Base-by-base conservation (phyloP, 352 stramenopile species). In the Phytophthora pini region DNA sequence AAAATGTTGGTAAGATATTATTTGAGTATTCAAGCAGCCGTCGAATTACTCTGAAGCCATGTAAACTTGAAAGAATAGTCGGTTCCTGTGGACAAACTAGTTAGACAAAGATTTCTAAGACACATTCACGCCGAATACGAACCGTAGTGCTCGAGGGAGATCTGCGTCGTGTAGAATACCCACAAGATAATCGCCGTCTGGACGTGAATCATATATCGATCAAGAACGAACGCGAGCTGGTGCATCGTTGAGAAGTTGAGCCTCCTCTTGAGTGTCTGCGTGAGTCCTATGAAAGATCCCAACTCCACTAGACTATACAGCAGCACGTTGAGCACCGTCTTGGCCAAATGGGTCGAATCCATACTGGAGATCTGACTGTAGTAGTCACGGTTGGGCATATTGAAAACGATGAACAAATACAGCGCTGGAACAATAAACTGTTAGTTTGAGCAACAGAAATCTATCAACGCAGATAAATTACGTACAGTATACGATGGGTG, bases 331-430 rank as follows among this genome's bases (percentile, higher is more conserved):
- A 65, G 5, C 0, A 65, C 47, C 4, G 47, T 65, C 1, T 65
- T 65, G 15, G 38, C 13, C 29, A 65, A 46, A 31, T 59, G 49
- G 0, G 24, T 12, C 8, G 61, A 34, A n/a, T 54, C 31, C 57
- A 76, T 55, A 0, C 26, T 34, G 0, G 36, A 54, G 15, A 76
- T 61, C n/a, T 79, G 66, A 1, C 60, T 55, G 54, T 76, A 79
- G 54, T 68, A 76, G 2, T 68, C 29, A 13, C 54, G 56, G 40
- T 73, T 76, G 5, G 66, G 70, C 45, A 73, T 55, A 8, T 70
- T 54, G 40, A 66, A 61, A 1, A 75, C 68, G 11, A 62, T 55
- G 12, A 57, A 26, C 44, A 75, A 54, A 32, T 74, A 77, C 15
- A 69, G 38, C 31, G 60, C 54, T 66, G 48, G 8, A 68, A 24